Percentiles rank a stretch among this genome's conserved stretches.
Conservation (phyloP, 2,329 filamentous ascomycete species). For the Phialophora expanda region DNA sequence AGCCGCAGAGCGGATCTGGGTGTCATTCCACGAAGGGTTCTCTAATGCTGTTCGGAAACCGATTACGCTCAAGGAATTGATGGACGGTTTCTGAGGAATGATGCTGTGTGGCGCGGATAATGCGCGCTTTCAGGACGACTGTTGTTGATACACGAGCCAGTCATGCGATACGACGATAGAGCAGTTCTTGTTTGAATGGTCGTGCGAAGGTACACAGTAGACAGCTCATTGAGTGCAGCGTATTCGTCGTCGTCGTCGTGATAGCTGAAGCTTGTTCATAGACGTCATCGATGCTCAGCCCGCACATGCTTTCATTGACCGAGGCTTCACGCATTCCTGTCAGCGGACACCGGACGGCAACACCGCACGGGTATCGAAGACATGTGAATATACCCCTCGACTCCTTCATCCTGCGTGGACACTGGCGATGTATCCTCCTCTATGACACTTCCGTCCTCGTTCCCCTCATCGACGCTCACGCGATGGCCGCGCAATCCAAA, state of each 20-base stretch:
- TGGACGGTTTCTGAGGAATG: conserved; percentile 53
- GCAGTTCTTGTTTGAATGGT: not conserved
- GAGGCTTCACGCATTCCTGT: not conserved
- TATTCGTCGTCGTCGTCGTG: not conserved
- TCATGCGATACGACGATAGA: not conserved
- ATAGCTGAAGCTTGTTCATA: not conserved
- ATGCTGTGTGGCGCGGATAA: not conserved
- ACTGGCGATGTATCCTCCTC: not conserved
- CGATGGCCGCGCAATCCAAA: conserved; percentile 79
- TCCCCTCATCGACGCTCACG: not conserved
- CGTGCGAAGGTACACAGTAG: not conserved
- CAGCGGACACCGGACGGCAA: not conserved
- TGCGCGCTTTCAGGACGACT: not conserved
- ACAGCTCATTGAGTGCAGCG: not conserved
- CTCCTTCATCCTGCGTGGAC: not conserved
- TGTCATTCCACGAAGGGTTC: conserved; percentile 86
- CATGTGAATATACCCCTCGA: not conserved
- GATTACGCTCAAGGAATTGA: conserved; percentile 77
- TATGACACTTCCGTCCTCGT: not conserved
- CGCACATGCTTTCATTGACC: conserved; percentile 77
- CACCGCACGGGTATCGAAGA: not conserved
- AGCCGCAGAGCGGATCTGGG: conserved; percentile 70
- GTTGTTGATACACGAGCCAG: not conserved
- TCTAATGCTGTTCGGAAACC: conserved; percentile 93
- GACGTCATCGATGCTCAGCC: not conserved